Evolutionary conservation across 2,329 filamentous ascomycete genomes (phyloP).

Genomic region (Colletotrichum sp.): DNA sequence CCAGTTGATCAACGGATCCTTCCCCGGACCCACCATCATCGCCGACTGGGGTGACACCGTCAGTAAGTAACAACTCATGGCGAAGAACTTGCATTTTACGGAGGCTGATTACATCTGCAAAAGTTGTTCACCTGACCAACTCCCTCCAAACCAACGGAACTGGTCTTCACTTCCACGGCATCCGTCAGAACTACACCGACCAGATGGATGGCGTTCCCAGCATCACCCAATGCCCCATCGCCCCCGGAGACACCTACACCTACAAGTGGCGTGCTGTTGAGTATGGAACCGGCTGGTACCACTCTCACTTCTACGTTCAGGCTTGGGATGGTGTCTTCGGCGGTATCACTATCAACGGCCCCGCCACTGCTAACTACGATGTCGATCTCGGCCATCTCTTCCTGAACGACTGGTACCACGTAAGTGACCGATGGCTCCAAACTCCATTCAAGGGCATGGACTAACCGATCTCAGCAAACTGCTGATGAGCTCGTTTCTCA

Average conservation of each 20-base stretch:
- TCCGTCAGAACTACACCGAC: conserved; percentile 60
- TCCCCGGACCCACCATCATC: background rate
- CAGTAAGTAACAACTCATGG: background rate
- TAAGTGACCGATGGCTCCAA: fast-evolving
- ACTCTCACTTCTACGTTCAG: conserved; percentile 60
- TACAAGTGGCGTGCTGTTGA: conserved; percentile 64
- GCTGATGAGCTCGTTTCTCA: conserved; percentile 39
- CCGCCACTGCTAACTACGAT: conserved; percentile 64
- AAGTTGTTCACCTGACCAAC: conserved; percentile 58
- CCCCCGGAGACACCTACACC: conserved; percentile 55
- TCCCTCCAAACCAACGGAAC: conserved; percentile 58
- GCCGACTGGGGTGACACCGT: background rate
- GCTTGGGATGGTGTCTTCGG: conserved; percentile 63
- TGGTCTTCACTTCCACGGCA: conserved; percentile 67
- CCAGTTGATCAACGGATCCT: background rate
- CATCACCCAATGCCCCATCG: conserved; percentile 55
- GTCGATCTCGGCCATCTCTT: conserved; percentile 66
- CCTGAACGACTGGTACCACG: conserved; percentile 64
- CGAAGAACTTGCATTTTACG: background rate
- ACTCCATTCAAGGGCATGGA: fast-evolving
- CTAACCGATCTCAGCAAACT: conserved; percentile 25
- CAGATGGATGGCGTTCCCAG: conserved; percentile 61
- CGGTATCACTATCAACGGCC: conserved; percentile 66
- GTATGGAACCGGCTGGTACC: conserved; percentile 65
- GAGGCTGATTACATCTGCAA: background rate